A percentile compares a stretch with the other conserved stretches of the same genome.
phyloP scores from a whole-genome alignment of 768 basidiomycete genomes.

The Boletus reticulatus region DNA sequence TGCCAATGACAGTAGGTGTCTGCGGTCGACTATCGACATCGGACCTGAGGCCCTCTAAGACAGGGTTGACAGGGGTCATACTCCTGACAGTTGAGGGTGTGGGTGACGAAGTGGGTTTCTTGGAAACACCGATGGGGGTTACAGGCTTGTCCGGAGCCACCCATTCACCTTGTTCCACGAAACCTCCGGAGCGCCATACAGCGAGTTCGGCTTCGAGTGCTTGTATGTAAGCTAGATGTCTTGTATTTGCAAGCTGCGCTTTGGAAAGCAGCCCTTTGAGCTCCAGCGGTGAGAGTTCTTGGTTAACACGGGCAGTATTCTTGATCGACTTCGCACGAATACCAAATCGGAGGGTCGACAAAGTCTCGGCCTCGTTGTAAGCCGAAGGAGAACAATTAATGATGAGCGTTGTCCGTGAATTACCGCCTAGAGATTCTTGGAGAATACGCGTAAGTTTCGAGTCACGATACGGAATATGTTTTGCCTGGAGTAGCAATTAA shows the following conservation, averaged over 20 bases:
- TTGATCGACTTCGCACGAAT: constrained; percentile 99
- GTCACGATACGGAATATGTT: constrained; percentile 97
- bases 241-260: constrained; percentile 80
- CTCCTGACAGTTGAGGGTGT: constrained; percentile 66
- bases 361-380: constrained; percentile 95
- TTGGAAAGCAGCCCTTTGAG: constrained; percentile 91
- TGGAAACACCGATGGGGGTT: constrained; percentile 41
- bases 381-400: constrained; percentile 99
- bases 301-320: constrained; percentile 98
- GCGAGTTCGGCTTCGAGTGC: constrained; percentile 89
- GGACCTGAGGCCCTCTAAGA: constrained; percentile 64
- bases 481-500: constrained; percentile 53
- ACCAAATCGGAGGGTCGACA: constrained; percentile 97
- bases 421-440: constrained; percentile 97
- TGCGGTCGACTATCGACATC: constrained; percentile 85
- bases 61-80: constrained; percentile 73
- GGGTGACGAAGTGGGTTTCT: constrained; percentile 53
- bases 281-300: constrained; percentile 93
- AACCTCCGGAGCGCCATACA: constrained; percentile 85
- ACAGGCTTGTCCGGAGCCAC: constrained; percentile 61
- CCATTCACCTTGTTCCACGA: constrained; percentile 84
- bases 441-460: constrained; percentile 98
- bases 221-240: constrained; percentile 83
- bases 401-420: constrained; percentile 94
- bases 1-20: constrained; percentile 82